Evolutionary conservation across 352 stramenopile species (phyloP).

Genomic region (Pythium scleroteichum): DNA sequence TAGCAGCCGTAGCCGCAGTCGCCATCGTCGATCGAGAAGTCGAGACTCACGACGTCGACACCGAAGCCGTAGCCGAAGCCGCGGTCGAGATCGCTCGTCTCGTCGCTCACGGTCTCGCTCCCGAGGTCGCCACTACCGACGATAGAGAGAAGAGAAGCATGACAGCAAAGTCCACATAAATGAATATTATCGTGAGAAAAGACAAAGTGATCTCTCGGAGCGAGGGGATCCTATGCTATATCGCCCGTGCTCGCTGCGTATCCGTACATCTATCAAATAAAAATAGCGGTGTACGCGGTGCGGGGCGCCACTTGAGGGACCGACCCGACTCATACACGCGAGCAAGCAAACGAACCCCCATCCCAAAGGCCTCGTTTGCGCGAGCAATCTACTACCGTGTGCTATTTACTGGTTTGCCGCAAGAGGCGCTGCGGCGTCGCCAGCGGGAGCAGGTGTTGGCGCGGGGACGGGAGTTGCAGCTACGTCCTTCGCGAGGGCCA

Average conservation of each 20-base stretch:
- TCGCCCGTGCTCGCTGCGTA: constrained; percentile 10
- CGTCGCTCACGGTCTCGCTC: constrained; percentile 29
- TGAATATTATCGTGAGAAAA: constrained; percentile 9
- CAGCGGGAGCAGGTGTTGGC: not conserved
- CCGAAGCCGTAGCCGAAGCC: constrained; percentile 35
- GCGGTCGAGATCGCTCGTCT: constrained; percentile 17
- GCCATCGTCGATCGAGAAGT: constrained; percentile 13
- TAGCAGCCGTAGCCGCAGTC: constrained; percentile 11
- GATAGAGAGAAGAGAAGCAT: constrained; percentile 5
- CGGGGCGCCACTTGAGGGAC: not conserved
- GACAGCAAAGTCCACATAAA: constrained; percentile 7
- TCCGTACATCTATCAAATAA: constrained; percentile 30
- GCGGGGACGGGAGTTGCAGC: constrained; percentile 3
- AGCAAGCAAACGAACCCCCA: constrained; percentile 3
- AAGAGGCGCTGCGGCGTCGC: not conserved
- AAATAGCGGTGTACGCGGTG: constrained; percentile 8
- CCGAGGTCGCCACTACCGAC: constrained; percentile 10
- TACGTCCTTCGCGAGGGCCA: not conserved
- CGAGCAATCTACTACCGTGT: constrained; percentile 20
- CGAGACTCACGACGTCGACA: constrained; percentile 21
- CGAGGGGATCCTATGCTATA: constrained; percentile 18
- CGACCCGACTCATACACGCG: not conserved
- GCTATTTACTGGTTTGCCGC: constrained; percentile 17
- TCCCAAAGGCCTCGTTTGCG: constrained; percentile 4
- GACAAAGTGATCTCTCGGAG: constrained; percentile 12